Base-by-base conservation (phyloP, 768 basidiomycete species). In the Hysterangium stoloniferum region DNA sequence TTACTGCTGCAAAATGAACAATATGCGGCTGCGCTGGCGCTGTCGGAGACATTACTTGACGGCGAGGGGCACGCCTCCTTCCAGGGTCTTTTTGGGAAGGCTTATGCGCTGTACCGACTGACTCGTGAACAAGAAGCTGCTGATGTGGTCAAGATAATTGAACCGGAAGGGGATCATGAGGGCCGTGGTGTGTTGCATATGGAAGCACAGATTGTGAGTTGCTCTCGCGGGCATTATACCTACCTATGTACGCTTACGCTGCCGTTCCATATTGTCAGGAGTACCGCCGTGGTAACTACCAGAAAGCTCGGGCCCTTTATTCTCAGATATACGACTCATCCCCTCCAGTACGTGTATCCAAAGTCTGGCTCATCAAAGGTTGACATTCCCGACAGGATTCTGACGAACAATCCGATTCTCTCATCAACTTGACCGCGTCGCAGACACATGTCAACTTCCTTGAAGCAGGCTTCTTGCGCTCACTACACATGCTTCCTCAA, bases 391-490 rank as follows among this genome's bases (percentile, higher is more conserved):
- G 48, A 37, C 62, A 92, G 91, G 71, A 82, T 59, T 84, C 88
- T 24, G 86, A 94, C 59, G 92, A 95, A 68, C 79, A 91, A 61
- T 78, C 86, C 4, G 92, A 94, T 62, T 81, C 94, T 61, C 71
- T 84, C 33, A 90, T 81, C 54, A 95, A 96, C 66, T 78, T 94
- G 52, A 72, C 79, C 51, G 90, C 92, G 4, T 76, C 90, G 2
- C 80, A 88, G 61, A 74, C 76, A 52, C 89, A 92, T 62, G 77
- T 90, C 51, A 85, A 91, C 61, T 96, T 95, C 69, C 77, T 89
- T 64, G 77, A 77, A 59, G 74, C 78, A 22, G 80, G 76, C 40
- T 91, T 78, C 68, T 52, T 79, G 32, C 80, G 69, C 54, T 73
- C 78, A 22, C 71, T 89, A n/a, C 79, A 80, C 60, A 62, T 71